A percentile compares a stretch with the other conserved stretches of the same genome.
phyloP scores from a whole-genome alignment of 2,329 filamentous ascomycete species.

The Ophiostoma sp. region DNA sequence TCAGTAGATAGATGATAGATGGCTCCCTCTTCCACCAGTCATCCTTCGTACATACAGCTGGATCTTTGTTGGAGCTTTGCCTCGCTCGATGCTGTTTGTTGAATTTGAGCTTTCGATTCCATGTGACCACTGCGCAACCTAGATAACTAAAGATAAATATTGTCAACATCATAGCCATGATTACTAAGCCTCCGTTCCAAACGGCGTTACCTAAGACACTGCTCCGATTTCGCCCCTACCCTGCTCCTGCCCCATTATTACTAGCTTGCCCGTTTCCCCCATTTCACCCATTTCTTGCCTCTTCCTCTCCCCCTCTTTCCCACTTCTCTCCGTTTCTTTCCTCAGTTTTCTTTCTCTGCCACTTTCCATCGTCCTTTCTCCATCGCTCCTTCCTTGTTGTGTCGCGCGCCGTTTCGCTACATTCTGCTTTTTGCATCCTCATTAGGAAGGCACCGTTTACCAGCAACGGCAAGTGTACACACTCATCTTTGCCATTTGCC shows the following conservation, averaged over 20 bases:
- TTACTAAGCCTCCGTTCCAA: background rate
- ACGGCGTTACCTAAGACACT: background rate
- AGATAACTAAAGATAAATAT: too few species aligned
- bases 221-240: background rate
- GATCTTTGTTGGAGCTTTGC: too few species aligned
- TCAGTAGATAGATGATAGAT: background rate
- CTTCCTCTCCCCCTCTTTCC: background rate
- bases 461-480: background rate
- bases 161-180: background rate
- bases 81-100: too few species aligned
- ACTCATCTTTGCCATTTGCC: background rate
- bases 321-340: slow-evolving; percentile 11
- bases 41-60: background rate
- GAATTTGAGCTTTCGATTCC: too few species aligned
- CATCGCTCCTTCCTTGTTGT: slow-evolving; percentile 13
- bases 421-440: background rate
- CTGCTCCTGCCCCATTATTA: background rate
- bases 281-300: background rate
- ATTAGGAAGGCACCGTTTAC: background rate
- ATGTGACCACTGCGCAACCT: too few species aligned
- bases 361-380: slow-evolving; percentile 5
- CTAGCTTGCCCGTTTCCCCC: background rate
- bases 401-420: slow-evolving; percentile 3
- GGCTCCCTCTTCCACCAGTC: background rate
- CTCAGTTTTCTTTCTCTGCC: slow-evolving; percentile 5